phyloP scores from a whole-genome alignment of 1,284 basidiomycete species.

The Xanthoconium separans region DNA sequence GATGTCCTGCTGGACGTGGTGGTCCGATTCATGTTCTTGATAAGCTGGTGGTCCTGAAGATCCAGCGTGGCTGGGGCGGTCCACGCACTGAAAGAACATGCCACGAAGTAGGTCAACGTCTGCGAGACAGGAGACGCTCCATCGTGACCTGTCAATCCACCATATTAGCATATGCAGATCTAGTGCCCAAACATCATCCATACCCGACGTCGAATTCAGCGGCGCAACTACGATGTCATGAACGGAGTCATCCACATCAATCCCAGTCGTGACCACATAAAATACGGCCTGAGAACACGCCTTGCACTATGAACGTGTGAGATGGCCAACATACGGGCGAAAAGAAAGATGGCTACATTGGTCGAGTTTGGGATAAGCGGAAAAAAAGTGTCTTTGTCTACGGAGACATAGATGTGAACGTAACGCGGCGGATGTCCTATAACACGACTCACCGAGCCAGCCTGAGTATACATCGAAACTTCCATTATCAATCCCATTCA shows the following conservation, averaged over 20 bases:
- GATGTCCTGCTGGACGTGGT: neutral
- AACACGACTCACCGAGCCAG: too few species aligned
- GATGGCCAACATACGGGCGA: neutral
- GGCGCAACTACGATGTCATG: neutral
- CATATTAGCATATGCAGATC: too few species aligned
- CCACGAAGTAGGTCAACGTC: neutral
- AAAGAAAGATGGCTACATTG: neutral
- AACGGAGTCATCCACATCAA: neutral
- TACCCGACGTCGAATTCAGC: neutral
- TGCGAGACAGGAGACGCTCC: neutral
- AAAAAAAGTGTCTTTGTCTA: neutral
- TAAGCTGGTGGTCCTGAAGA: neutral
- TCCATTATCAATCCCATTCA: neutral
- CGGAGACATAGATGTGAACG: too few species aligned
- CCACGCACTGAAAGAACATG: neutral
- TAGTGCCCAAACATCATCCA: too few species aligned
- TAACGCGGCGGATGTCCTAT: too few species aligned
- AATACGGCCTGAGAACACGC: neutral
- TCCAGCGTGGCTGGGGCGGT: neutral
- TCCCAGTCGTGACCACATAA: neutral
- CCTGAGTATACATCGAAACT: neutral
- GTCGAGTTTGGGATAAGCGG: neutral
- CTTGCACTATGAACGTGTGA: neutral
- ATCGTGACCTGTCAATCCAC: neutral
- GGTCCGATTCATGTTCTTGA: neutral